A percentile compares a stretch with the other conserved stretches of the same genome.
These are phyloP conservation scores for Lecanicillium sp. DNA, from an alignment of 2,329 filamentous ascomycete species.

Conservation along the genomic window DNA sequence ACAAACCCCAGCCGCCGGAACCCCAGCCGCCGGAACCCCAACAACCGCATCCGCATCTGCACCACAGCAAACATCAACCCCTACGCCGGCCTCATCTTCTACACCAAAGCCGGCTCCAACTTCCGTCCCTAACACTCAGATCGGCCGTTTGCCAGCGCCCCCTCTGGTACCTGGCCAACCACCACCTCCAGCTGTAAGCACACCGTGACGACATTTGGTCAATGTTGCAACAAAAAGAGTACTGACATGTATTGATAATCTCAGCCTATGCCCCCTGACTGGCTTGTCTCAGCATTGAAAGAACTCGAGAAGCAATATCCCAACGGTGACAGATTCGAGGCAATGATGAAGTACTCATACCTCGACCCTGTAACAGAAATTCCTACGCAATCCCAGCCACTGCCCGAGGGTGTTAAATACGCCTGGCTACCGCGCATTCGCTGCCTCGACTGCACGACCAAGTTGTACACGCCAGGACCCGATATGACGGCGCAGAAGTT, in stretches of 20 bases:
- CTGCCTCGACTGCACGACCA: constrained; percentile 87
- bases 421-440: constrained; percentile 84
- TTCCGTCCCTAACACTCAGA: constrained; percentile 40
- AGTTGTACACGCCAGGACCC: constrained; percentile 85
- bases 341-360: constrained; percentile 81
- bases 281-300: constrained; percentile 70
- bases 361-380: constrained; percentile 65
- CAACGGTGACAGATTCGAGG: constrained; percentile 71
- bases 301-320: constrained; percentile 64
- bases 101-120: constrained; percentile 24
- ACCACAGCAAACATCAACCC: constrained; percentile 24
- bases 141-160: constrained; percentile 61
- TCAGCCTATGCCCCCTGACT: constrained; percentile 76
- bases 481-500: constrained; percentile 84
- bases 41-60: constrained; percentile 22
- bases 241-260: neutral
- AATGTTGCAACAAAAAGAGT: no score
- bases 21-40: constrained; percentile 17
- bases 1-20: constrained; percentile 23
- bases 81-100: constrained; percentile 24
- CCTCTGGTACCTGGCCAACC: constrained; percentile 50
- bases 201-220: constrained; percentile 13
- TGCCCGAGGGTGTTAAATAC: constrained; percentile 60
- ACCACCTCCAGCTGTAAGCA: constrained; percentile 52
- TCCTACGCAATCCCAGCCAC: constrained; percentile 48